A percentile compares a stretch with the other conserved stretches of the same genome.
phyloP scores from a whole-genome alignment of 208 protist species.

The Herpetomonas muscarum region DNA sequence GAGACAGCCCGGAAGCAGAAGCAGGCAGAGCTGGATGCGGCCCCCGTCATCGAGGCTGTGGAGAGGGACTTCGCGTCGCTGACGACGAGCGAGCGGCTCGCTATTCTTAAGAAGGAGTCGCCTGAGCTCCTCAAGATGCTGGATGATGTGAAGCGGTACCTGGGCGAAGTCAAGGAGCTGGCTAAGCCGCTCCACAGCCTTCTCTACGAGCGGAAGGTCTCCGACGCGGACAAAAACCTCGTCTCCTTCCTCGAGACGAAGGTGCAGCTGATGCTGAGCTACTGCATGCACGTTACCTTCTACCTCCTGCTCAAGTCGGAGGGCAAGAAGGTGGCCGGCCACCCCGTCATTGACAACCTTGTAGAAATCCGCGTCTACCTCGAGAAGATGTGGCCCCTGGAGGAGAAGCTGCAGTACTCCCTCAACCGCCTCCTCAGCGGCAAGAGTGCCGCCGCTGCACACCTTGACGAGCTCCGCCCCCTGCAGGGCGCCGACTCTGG shows the following conservation, averaged over 20 bases:
- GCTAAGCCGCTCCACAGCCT: constrained; percentile 79
- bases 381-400: constrained; percentile 93
- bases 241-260: constrained; percentile 89
- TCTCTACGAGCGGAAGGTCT: constrained; percentile 74
- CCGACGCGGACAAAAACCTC: constrained; percentile 69
- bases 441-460: constrained; percentile 57
- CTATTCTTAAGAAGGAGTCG: constrained; percentile 87
- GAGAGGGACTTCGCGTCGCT: constrained; percentile 87
- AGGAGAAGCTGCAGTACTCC: constrained; percentile 95
- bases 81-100: constrained; percentile 78
- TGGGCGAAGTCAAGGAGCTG: constrained; percentile 81
- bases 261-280: constrained; percentile 93
- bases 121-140: constrained; percentile 89
- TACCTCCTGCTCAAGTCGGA: constrained; percentile 92
- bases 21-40: constrained; percentile 34
- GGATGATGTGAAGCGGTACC: constrained; percentile 80
- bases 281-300: constrained; percentile 95
- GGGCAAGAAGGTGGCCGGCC: constrained; percentile 87
- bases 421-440: constrained; percentile 92
- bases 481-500: constrained; percentile 40
- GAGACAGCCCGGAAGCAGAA: constrained; percentile 15
- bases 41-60: constrained; percentile 79
- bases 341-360: constrained; percentile 93
- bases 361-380: constrained; percentile 92
- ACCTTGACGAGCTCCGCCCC: constrained; percentile 64